Base-by-base conservation (phyloP, 2,329 filamentous ascomycete genomes). In the Xylaria sp. region DNA sequence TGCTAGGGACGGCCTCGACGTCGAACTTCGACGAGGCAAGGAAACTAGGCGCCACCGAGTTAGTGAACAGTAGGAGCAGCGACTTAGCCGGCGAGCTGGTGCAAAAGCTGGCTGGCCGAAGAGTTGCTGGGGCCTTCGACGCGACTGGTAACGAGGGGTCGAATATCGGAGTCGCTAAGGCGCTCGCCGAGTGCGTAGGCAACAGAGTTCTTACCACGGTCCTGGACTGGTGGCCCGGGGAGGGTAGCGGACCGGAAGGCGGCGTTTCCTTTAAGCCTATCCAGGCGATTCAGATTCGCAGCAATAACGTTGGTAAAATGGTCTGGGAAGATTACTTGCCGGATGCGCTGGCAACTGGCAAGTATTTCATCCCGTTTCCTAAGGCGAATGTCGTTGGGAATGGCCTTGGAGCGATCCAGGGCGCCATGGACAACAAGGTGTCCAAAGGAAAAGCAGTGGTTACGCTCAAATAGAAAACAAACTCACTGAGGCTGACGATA, bases 1-100 rank as follows among this genome's bases (percentile, higher is more conserved):
- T 85, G 8, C 65, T 84, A 11, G 75, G 79, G 4, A 83, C 81
- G 2, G 77, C 78, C 0, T 81, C 79, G 0, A 72, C 77, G 1
- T 78, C 75, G 61, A 84, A 84, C 67, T 80, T 81, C 30, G 78
- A 76, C 0, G 75, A 78, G 60, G 69, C 80, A 1, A 79, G 78
- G 69, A 69, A 70, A 4, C 75, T 84, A 0, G 82, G 83, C 2
- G 82, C 81, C 2, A 72, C 62, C 6, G 70, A 78, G 11, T 76
- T 79, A 0, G 80, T 83, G 60, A 81, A 84, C 71, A 81, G 83
- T 69, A 77, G 75, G 71, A 64, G 42, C 55, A 12, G 75, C 63
- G 1, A 64, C 51, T 21, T 81, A 1, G 69, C 76, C 9, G 67
- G 71, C 1, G 75, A 80, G 51, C 65, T 79, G 34, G 61, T 77